Evolutionary conservation across 768 basidiomycete species (phyloP).

Genomic region (Mycena maculata): DNA sequence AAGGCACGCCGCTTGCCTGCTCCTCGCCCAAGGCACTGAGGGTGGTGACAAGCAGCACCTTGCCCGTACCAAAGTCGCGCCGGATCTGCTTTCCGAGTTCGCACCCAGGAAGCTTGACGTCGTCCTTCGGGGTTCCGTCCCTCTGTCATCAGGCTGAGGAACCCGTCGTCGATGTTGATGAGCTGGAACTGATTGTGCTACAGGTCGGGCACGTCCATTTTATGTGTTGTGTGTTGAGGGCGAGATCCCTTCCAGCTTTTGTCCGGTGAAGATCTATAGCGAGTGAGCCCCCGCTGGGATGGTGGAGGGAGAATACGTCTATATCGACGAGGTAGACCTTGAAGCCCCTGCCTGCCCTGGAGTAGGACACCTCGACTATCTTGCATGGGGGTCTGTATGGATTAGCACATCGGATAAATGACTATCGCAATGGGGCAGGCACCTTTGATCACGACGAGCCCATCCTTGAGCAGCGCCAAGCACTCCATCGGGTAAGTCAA

Average conservation of each 20-base stretch:
- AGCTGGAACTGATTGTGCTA: constrained; percentile 90
- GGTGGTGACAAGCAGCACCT: constrained; percentile 89
- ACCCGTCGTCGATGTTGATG: constrained; percentile 93
- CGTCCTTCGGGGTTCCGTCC: constrained; percentile 90
- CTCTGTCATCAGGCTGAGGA: constrained; percentile 90
- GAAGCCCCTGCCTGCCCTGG: constrained; percentile 99
- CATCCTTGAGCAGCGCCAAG: constrained; percentile 94
- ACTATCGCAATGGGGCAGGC: constrained; percentile 13
- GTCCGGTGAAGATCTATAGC: constrained; percentile 94
- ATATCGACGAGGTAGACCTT: constrained; percentile 98
- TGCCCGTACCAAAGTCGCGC: constrained; percentile 81
- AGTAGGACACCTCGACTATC: constrained; percentile 99
- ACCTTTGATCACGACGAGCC: constrained; percentile 97
- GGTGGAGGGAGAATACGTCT: constrained; percentile 73
- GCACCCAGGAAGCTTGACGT: constrained; percentile 92
- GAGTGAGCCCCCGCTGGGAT: constrained; percentile 4
- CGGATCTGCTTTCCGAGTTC: constrained; percentile 82
- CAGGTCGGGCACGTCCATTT: constrained; percentile 99
- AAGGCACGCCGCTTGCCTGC: constrained; percentile 59
- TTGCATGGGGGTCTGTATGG: constrained; percentile 87
- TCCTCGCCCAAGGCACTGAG: constrained; percentile 94
- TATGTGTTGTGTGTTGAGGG: constrained; percentile 90
- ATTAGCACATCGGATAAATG: constrained; percentile 18
- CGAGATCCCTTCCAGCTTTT: constrained; percentile 96
- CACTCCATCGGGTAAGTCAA: constrained; percentile 91